These are phyloP conservation scores for Blastocladiella emersonii DNA, from an alignment of 371 early-diverging fungal species.

Conservation along the genomic window DNA sequence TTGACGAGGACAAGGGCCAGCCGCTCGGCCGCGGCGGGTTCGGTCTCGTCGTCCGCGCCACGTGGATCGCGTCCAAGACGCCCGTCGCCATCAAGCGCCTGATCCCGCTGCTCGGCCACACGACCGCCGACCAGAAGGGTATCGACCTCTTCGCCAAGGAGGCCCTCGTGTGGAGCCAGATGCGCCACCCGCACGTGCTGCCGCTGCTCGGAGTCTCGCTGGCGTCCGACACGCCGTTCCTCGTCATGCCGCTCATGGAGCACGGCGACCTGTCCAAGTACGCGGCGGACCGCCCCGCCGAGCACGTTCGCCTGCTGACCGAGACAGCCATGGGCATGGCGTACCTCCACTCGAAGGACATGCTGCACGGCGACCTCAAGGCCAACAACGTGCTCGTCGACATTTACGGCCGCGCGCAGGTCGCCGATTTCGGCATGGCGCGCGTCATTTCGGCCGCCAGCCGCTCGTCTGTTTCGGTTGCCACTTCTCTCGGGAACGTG, in stretches of 20 bases:
- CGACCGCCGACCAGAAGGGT: not conserved
- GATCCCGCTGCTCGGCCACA: not conserved
- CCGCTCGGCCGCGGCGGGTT: conserved; percentile 1
- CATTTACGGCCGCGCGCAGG: not conserved
- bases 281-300: not conserved
- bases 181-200: not conserved
- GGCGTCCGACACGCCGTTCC: not conserved
- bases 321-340: conserved; percentile 5
- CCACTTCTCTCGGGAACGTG: not conserved
- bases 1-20: no score
- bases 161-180: not conserved
- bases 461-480: no score
- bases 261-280: not conserved
- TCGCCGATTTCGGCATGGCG: conserved; percentile 5
- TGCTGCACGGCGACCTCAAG: conserved; percentile 9
- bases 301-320: not conserved
- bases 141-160: not conserved
- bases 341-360: conserved; percentile 5
- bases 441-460: not conserved
- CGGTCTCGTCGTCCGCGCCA: not conserved
- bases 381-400: conserved; percentile 9
- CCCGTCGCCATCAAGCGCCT: not conserved
- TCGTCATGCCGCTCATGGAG: not conserved
- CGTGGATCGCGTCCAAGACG: not conserved
- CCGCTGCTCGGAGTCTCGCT: not conserved